A percentile compares a stretch with the other conserved stretches of the same genome.
Conservation (phyloP, 2,329 filamentous ascomycete species). For the Fusarium neocosmosporiellum region DNA sequence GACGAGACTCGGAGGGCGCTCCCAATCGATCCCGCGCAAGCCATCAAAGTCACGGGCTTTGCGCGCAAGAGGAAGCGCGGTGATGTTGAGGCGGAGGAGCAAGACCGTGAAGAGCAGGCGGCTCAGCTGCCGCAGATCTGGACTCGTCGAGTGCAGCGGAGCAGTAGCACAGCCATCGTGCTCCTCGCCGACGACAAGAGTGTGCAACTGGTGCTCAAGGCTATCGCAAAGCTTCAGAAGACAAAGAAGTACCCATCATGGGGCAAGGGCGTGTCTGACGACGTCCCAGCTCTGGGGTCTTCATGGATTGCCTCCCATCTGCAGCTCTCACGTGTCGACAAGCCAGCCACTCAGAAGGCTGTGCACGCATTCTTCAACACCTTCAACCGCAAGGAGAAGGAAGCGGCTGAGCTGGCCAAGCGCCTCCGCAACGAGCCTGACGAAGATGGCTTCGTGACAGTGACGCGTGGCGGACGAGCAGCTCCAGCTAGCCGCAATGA, state of each 20-base stretch:
- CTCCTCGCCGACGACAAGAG: conserved; percentile 86
- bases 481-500: conserved; percentile 82
- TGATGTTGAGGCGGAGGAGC: conserved; percentile 66
- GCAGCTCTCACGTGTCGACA: conserved; percentile 76
- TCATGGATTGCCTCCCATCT: conserved; percentile 74
- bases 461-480: conserved; percentile 79
- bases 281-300: conserved; percentile 68
- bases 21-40: conserved; percentile 62
- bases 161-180: conserved; percentile 83
- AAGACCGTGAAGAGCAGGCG: conserved; percentile 66
- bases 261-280: conserved; percentile 71
- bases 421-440: conserved; percentile 82
- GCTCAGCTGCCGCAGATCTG: conserved; percentile 77
- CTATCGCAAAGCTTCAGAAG: conserved; percentile 71
- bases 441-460: conserved; percentile 95
- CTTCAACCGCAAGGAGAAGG: conserved; percentile 79
- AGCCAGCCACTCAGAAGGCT: conserved; percentile 72
- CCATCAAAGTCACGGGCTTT: conserved; percentile 49
- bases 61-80: conserved; percentile 55
- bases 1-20: conserved; percentile 60
- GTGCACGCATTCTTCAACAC: conserved; percentile 88
- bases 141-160: conserved; percentile 75
- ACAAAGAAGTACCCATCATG: conserved; percentile 73
- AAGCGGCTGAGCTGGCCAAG: conserved; percentile 70
- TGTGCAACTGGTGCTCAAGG: conserved; percentile 80